Percentiles rank a stretch among this genome's conserved stretches.
Evolutionary conservation across 2,329 filamentous ascomycete species (phyloP).

Genomic region (Penicillium concentricum): DNA sequence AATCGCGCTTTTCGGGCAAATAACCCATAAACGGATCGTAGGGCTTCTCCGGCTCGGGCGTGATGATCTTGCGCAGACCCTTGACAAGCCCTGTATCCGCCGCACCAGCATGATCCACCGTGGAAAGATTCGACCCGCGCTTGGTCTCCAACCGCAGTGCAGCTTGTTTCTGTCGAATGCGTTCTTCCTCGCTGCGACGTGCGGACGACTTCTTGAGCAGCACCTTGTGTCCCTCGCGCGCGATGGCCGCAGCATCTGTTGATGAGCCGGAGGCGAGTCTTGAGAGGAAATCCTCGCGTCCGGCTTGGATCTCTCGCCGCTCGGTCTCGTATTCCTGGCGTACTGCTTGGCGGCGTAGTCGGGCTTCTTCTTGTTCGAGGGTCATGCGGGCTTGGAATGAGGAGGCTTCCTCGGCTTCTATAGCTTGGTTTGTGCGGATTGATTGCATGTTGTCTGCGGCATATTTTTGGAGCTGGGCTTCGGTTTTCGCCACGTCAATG

Average conservation of each 20-base stretch:
- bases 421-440: conserved; percentile 52
- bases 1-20: conserved; percentile 59
- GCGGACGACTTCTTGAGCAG: conserved; percentile 71
- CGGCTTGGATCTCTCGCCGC: conserved; percentile 61
- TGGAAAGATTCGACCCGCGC: conserved; percentile 22
- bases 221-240: conserved; percentile 56
- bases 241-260: conserved; percentile 58
- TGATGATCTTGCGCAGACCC: conserved; percentile 68
- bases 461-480: conserved; percentile 64
- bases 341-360: conserved; percentile 62
- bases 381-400: conserved; percentile 49
- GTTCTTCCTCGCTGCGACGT: conserved; percentile 54
- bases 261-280: conserved; percentile 62
- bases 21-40: conserved; percentile 89
- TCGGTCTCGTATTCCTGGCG: conserved; percentile 70
- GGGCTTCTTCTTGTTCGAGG: conserved; percentile 66
- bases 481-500: conserved; percentile 64
- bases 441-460: conserved; percentile 67
- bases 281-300: conserved; percentile 68
- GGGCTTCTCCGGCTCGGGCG: conserved; percentile 65
- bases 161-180: conserved; percentile 47
- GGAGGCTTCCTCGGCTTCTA: conserved; percentile 49
- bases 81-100: conserved; percentile 61
- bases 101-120: conserved; percentile 27
- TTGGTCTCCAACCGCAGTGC: conserved; percentile 37